These are phyloP conservation scores for Schizophyllum amplum DNA, from an alignment of 1,284 basidiomycete species.

Conservation along the genomic window DNA sequence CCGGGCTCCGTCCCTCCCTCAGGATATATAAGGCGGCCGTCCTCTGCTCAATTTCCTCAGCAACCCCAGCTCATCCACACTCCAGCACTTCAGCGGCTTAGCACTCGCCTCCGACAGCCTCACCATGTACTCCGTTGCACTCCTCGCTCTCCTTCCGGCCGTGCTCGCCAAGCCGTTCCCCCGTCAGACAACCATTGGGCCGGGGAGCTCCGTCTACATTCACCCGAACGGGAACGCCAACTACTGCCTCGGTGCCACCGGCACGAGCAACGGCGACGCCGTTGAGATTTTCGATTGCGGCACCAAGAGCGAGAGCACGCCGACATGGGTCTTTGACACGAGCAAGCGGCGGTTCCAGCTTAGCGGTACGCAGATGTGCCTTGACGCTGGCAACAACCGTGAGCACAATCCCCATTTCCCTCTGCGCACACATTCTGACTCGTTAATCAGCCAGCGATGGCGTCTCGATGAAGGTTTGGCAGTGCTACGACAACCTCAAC, in stretches of 20 bases:
- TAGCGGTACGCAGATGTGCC: background rate
- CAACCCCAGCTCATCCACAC: no score
- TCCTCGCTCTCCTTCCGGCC: background rate
- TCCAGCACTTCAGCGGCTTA: no score
- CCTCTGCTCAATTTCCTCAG: background rate
- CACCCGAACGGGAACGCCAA: conserved; percentile 1
- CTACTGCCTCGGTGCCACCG: background rate
- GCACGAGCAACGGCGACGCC: background rate
- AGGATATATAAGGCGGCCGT: background rate
- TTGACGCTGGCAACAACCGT: background rate
- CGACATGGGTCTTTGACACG: background rate
- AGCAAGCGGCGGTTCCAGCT: background rate
- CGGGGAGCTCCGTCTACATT: background rate
- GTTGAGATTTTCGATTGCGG: background rate
- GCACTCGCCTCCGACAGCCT: background rate
- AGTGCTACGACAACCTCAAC: background rate
- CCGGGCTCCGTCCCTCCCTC: no score
- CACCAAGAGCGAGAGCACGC: background rate
- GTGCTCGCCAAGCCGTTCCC: background rate
- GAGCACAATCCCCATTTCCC: background rate
- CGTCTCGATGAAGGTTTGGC: background rate
- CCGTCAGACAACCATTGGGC: background rate
- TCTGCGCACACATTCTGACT: background rate
- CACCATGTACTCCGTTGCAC: background rate
- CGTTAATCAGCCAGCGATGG: background rate